These are phyloP conservation scores for Suillus subaureus DNA, from an alignment of 768 basidiomycete genomes.

Conservation along the genomic window DNA sequence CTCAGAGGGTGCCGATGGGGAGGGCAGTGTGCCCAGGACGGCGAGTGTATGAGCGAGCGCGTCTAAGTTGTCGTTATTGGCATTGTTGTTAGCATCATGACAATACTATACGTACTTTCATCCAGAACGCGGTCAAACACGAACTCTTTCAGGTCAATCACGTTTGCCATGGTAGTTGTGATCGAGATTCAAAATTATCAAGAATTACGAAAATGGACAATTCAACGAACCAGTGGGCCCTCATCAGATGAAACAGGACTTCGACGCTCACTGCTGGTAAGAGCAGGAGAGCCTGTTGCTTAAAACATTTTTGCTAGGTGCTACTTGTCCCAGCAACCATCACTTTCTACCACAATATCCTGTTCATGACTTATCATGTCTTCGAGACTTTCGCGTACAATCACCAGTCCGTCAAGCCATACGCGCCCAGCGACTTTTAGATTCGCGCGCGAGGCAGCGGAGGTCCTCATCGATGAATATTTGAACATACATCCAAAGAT, in stretches of 20 bases:
- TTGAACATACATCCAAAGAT: too few species aligned
- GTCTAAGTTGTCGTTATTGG: not conserved
- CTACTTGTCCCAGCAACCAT: too few species aligned
- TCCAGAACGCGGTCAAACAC: constrained; percentile 56
- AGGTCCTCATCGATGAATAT: too few species aligned
- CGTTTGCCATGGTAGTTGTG: not conserved
- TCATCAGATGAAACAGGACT: not conserved
- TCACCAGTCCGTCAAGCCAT: too few species aligned
- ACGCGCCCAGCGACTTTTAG: too few species aligned
- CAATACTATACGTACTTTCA: constrained; percentile 38
- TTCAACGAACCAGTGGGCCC: not conserved
- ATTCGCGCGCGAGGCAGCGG: too few species aligned
- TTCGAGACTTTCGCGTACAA: too few species aligned
- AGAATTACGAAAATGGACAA: not conserved
- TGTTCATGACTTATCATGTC: too few species aligned
- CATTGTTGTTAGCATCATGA: not conserved
- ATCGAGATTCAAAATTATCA: not conserved
- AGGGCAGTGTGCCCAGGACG: constrained; percentile 67
- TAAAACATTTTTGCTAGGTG: too few species aligned
- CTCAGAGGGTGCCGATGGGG: constrained; percentile 10
- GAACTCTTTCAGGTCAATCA: constrained; percentile 47
- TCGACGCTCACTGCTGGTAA: too few species aligned
- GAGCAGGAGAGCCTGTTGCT: too few species aligned
- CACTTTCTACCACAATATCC: too few species aligned
- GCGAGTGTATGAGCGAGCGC: constrained; percentile 56